Evolutionary conservation across 495 filamentous ascomycete genomes (phyloP).

Genomic region (Jackrogersella multiformis): DNA sequence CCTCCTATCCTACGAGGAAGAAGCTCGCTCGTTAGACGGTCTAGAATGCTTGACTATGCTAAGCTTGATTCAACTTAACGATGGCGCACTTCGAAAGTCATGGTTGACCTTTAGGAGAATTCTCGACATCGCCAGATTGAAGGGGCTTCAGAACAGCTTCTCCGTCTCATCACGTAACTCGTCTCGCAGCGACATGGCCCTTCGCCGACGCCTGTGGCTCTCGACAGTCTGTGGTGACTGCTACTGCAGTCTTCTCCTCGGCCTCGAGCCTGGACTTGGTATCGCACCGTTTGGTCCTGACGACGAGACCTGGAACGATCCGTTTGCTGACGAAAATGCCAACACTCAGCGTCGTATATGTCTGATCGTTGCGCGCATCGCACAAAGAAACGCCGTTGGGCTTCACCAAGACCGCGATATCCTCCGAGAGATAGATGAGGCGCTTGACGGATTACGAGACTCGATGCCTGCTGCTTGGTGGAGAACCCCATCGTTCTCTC

Average conservation of each 20-base stretch:
- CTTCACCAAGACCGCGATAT: neutral
- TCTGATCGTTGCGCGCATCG: neutral
- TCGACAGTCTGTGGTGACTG: conserved; percentile 16
- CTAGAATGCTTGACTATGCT: conserved; percentile 14
- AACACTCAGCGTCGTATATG: conserved; percentile 14
- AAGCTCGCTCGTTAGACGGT: conserved; percentile 5
- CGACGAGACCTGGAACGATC: conserved; percentile 17
- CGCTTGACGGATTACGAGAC: neutral
- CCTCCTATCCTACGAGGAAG: conserved; percentile 1
- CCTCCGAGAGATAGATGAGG: conserved; percentile 6
- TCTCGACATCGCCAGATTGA: conserved; percentile 18
- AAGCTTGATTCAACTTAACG: conserved; percentile 23
- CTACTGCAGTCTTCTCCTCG: conserved; percentile 26
- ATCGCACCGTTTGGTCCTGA: conserved; percentile 14
- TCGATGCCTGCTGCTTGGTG: conserved; percentile 14
- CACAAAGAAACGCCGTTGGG: conserved; percentile 1
- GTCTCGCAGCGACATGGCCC: neutral
- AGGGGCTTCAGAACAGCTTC: conserved; percentile 19
- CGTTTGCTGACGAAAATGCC: conserved; percentile 4
- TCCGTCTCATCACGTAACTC: conserved; percentile 4
- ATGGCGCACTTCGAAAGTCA: conserved; percentile 18
- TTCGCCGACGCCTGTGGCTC: conserved; percentile 18
- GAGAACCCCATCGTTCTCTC: conserved; percentile 13
- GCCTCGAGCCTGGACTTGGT: conserved; percentile 16
- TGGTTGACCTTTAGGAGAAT: conserved; percentile 22